phyloP scores from a whole-genome alignment of 768 basidiomycete species.

The Trichaptum fuscoviolaceum region DNA sequence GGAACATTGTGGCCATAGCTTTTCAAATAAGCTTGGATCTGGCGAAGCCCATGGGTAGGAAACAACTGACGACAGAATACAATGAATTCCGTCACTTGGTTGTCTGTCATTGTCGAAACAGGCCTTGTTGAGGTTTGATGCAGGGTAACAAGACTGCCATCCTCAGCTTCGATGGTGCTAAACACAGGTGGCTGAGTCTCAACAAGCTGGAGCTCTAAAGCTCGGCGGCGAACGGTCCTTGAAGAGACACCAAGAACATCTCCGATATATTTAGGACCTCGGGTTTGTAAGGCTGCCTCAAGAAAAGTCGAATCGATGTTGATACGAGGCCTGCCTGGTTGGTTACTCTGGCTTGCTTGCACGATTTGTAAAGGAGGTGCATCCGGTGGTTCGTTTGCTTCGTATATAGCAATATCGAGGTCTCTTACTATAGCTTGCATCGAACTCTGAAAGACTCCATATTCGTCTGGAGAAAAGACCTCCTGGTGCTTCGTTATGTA shows the following conservation, averaged over 20 bases:
- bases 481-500: no score
- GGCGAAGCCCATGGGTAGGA: no score
- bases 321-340: constrained; percentile 3
- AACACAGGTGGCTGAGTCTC: no score
- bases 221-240: constrained; percentile 22
- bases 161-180: no score
- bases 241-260: constrained; percentile 15
- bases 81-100: constrained; percentile 8
- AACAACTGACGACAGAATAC: background rate
- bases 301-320: constrained; percentile 1
- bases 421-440: no score
- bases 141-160: constrained; percentile 17
- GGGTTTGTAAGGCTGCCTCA: background rate
- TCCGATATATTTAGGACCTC: constrained; percentile 11
- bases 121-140: constrained; percentile 12
- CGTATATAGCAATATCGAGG: no score
- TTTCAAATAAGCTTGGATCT: no score
- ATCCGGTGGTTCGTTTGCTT: no score
- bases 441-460: no score
- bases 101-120: constrained; percentile 14
- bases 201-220: constrained; percentile 22
- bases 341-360: background rate
- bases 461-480: no score
- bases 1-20: no score
- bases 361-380: no score